A percentile compares a stretch with the other conserved stretches of the same genome.
These are phyloP conservation scores for Huntiella omanensis DNA, from an alignment of 2,329 filamentous ascomycete species.

Conservation along the genomic window DNA sequence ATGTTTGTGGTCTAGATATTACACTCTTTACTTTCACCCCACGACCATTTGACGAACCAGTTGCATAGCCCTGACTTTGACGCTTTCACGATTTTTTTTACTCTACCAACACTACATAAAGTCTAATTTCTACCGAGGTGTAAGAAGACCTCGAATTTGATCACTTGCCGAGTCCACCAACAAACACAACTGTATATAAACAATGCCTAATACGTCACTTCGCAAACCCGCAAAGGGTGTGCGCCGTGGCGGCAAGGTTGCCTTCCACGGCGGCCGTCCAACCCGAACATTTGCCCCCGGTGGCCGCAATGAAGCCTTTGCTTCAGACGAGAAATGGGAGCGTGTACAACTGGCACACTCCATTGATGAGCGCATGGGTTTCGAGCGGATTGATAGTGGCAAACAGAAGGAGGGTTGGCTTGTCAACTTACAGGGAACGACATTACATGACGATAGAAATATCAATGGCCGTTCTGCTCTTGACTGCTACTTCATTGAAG, in stretches of 20 bases:
- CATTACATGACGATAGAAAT: slow-evolving; percentile 66
- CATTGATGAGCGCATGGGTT: slow-evolving; percentile 93
- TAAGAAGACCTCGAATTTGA: too few relatives aligned
- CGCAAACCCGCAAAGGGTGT: slow-evolving; percentile 45
- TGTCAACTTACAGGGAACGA: slow-evolving; percentile 83
- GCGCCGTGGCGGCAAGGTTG: slow-evolving; percentile 49
- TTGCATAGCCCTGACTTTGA: too few relatives aligned
- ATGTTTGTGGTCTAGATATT: too few relatives aligned
- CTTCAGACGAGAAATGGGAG: slow-evolving; percentile 83
- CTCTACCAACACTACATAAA: too few relatives aligned
- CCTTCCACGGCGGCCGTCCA: slow-evolving; percentile 49
- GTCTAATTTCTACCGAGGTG: too few relatives aligned
- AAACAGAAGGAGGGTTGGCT: slow-evolving; percentile 76
- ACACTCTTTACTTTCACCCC: too few relatives aligned
- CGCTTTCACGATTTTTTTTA: too few relatives aligned
- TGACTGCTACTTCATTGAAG: slow-evolving; percentile 93
- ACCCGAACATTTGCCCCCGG: slow-evolving; percentile 66
- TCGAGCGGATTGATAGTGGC: slow-evolving; percentile 75
- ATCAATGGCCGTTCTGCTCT: slow-evolving; percentile 74
- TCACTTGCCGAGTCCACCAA: too few relatives aligned
- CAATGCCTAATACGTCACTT: slow-evolving; percentile 42
- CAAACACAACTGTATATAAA: slow-evolving; percentile 13
- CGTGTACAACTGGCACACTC: slow-evolving; percentile 62
- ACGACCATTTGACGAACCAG: too few relatives aligned
- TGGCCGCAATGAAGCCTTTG: slow-evolving; percentile 65